These are phyloP conservation scores for Ceratonia siliqua DNA, from an alignment of 306 rosid species.

Conservation along the genomic window DNA sequence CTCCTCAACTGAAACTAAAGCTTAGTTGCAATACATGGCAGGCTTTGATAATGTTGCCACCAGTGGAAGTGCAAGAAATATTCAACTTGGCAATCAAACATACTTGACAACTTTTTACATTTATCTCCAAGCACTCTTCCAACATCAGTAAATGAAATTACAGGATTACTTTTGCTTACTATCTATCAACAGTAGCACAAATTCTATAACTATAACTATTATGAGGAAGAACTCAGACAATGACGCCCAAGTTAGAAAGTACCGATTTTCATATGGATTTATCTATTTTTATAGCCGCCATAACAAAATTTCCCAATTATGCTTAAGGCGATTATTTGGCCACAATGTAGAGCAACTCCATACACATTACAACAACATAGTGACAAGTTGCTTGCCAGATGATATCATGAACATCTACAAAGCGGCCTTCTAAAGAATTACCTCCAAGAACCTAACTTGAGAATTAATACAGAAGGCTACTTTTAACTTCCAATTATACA, in stretches of 20 bases:
- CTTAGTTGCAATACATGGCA: background rate
- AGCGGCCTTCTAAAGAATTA: background rate
- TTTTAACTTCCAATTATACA: background rate
- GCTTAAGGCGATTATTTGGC: background rate
- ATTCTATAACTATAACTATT: slow-evolving; percentile 2
- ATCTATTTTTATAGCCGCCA: background rate
- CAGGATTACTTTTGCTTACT: slow-evolving; percentile 81
- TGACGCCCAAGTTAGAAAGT: background rate
- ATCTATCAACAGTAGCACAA: slow-evolving; percentile 53
- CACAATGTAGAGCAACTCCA: background rate
- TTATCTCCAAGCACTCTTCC: slow-evolving; percentile 92
- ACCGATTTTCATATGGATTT: background rate
- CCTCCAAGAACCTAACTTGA: background rate
- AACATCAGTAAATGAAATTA: slow-evolving; percentile 78
- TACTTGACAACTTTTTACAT: slow-evolving; percentile 99
- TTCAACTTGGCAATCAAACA: slow-evolving; percentile 22
- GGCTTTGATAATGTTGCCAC: slow-evolving; percentile 9
- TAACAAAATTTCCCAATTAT: background rate
- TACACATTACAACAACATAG: background rate
- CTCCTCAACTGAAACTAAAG: slow-evolving; percentile 44
- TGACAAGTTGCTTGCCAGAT: background rate
- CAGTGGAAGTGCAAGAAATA: background rate
- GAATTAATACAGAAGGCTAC: background rate
- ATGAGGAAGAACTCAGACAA: background rate
- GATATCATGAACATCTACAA: background rate